Evolutionary conservation across 306 rosid genomes (phyloP), one percentile per base, ranked within the genome.

Genomic region (Acmispon strigosus): DNA sequence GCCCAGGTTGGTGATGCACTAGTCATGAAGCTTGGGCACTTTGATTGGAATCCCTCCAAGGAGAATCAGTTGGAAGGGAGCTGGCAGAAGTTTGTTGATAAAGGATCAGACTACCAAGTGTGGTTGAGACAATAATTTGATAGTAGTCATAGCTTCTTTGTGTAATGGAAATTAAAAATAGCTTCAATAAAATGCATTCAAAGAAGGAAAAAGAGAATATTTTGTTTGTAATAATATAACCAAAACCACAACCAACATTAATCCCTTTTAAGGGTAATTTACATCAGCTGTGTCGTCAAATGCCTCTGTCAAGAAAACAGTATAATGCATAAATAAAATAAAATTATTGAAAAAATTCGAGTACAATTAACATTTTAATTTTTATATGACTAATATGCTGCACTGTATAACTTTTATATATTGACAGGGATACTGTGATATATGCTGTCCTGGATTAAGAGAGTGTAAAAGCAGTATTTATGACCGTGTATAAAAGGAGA

Each of bases 21-120:
- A 3, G 96, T 89, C 14, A 79, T 79, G 85, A 89, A 86, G 86
- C 88, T 89, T 3, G 96, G 96, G 1, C 87, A 89, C 53, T 83
- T 86, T 67, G 92, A 83, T 79, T 89, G 96, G 96, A 83, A 86
- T 70, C 96, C 92, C 42, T 84, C 86, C 0, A 89, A 84, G 85
- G 96, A 89, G 79, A 86, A 86, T 37, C 79, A 73, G 1, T 79
- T 89, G 80, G 96, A 89, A 52, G 96, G 96, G 73, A 89, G 72
- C 72, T 89, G 96, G 96, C 86, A 89, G 56, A 89, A 84, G 81
- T 89, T 89, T 77, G 72, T 86, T 57, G 96, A 89, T 73, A 81
- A 77, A 79, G 92, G 92, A 68, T 47, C 88, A 72, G 92, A 89
- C 69, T 86, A 86, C 70, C 83, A 79, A 67, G 69, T 89, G 70